Percentiles rank a stretch among this genome's conserved stretches.
Conservation (phyloP, 73 alveolate species). For the Paramecium octaurelia region DNA sequence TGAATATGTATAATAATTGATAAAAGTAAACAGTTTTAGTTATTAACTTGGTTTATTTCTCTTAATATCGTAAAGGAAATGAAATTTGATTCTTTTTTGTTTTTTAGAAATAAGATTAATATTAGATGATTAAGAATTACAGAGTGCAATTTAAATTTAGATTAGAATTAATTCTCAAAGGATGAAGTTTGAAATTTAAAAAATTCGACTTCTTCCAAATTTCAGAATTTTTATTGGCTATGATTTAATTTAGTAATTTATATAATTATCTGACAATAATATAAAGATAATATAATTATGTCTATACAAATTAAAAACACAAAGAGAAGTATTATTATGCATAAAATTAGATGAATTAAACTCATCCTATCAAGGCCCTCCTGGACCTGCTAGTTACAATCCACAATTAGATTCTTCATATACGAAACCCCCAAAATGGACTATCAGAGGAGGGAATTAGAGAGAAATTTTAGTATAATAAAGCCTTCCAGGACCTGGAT, state of each 20-base stretch:
- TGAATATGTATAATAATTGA: neutral
- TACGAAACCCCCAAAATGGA: neutral
- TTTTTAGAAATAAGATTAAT: neutral
- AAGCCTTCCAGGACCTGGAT: slow-evolving; percentile 27
- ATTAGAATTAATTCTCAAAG: neutral
- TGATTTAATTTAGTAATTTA: neutral
- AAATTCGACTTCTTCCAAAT: neutral
- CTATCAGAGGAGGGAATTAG: neutral
- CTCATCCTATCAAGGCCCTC: neutral
- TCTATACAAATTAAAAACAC: neutral
- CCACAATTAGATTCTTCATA: neutral
- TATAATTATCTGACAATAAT: neutral
- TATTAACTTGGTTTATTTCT: neutral
- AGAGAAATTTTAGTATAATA: neutral
- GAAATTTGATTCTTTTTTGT: neutral
- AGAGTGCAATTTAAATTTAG: no score
- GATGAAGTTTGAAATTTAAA: neutral
- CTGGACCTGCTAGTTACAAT: neutral
- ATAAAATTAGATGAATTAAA: neutral
- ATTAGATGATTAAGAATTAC: no score
- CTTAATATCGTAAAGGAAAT: neutral
- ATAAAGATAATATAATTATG: neutral
- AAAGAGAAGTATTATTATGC: neutral
- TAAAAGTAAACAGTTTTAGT: neutral
- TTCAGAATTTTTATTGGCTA: neutral